Percentiles rank a stretch among this genome's conserved stretches.
These are phyloP conservation scores for Citrus maxima DNA, from an alignment of 345 rosid genomes.

Conservation along the genomic window DNA sequence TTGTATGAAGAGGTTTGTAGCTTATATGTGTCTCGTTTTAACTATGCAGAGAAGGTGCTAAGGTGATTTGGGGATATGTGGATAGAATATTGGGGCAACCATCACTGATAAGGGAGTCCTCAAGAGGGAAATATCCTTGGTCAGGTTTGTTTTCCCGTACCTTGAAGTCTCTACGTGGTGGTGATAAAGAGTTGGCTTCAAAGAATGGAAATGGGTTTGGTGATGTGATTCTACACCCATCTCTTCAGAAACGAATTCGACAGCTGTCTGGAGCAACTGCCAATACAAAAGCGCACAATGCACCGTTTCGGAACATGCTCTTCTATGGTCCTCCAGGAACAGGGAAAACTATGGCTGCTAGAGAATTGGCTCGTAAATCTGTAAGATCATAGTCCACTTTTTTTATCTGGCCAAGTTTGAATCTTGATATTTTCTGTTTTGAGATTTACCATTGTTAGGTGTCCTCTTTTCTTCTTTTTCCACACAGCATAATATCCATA, in stretches of 20 bases:
- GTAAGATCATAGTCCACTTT: conserved; percentile 42
- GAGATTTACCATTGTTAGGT: background rate
- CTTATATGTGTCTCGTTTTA: conserved; percentile 10
- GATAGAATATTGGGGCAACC: conserved; percentile 98
- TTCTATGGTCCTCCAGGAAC: conserved; percentile 99
- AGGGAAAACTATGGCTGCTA: conserved; percentile 98
- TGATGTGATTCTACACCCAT: conserved; percentile 85
- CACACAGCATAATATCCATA: background rate
- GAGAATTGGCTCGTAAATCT: conserved; percentile 86
- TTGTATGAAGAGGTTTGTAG: background rate
- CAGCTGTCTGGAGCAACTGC: conserved; percentile 93
- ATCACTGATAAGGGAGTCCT: conserved; percentile 94
- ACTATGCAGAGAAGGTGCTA: conserved; percentile 90
- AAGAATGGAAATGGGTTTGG: conserved; percentile 75
- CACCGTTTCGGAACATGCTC: conserved; percentile 94
- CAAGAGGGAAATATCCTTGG: conserved; percentile 99
- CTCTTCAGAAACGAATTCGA: conserved; percentile 80
- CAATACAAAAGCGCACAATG: conserved; percentile 91
- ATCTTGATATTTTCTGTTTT: background rate
- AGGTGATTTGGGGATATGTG: conserved; percentile 95
- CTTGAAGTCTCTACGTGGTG: conserved; percentile 36
- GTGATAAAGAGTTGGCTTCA: conserved; percentile 45
- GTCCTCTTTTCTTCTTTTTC: background rate
- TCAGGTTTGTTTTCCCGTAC: conserved; percentile 59
- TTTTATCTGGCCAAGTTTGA: background rate